Conservation (phyloP, 2,329 filamentous ascomycete species). For the Myriosclerotinia scirpicola region DNA sequence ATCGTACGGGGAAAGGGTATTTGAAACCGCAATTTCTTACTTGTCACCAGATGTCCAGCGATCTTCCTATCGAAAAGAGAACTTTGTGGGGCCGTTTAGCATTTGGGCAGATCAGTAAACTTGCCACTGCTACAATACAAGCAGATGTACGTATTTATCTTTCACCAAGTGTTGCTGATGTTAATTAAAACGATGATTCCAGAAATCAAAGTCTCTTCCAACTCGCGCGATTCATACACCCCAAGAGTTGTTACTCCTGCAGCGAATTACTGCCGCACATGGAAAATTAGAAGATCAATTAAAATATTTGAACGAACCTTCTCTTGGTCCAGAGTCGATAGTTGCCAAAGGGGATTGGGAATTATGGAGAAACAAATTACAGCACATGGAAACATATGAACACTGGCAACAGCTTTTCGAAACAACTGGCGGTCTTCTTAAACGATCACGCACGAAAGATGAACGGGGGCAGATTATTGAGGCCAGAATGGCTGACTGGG, state of each 20-base stretch:
- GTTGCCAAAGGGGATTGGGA: conserved; percentile 42
- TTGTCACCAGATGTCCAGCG: conserved; percentile 29
- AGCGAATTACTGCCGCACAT: conserved; percentile 35
- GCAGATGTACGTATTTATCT: conserved; percentile 32
- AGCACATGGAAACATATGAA: conserved; percentile 32
- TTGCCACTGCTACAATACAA: conserved; percentile 38
- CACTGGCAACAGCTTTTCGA: conserved; percentile 38
- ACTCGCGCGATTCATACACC: conserved; percentile 40
- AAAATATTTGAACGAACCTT: conserved; percentile 36
- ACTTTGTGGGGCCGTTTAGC: conserved; percentile 38
- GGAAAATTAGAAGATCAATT: conserved; percentile 35
- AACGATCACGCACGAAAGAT: conserved; percentile 38
- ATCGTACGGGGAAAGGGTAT: not conserved
- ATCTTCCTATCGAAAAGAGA: conserved; percentile 35
- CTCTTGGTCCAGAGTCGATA: conserved; percentile 39
- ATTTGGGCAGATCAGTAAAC: conserved; percentile 37
- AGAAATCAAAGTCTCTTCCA: conserved; percentile 37
- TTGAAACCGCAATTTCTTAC: conserved; percentile 24
- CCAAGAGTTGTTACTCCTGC: conserved; percentile 40
- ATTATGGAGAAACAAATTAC: conserved; percentile 39
- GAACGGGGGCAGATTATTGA: conserved; percentile 35
- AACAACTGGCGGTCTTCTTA: conserved; percentile 33
- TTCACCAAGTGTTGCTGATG: conserved; percentile 3
- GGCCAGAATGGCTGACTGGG: conserved; percentile 39
- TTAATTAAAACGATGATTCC: conserved; percentile 7